Percentiles rank a stretch among this genome's conserved stretches.
These are phyloP conservation scores for Chrysochromulina parva DNA, from an alignment of 78 protist species.

Conservation along the genomic window DNA sequence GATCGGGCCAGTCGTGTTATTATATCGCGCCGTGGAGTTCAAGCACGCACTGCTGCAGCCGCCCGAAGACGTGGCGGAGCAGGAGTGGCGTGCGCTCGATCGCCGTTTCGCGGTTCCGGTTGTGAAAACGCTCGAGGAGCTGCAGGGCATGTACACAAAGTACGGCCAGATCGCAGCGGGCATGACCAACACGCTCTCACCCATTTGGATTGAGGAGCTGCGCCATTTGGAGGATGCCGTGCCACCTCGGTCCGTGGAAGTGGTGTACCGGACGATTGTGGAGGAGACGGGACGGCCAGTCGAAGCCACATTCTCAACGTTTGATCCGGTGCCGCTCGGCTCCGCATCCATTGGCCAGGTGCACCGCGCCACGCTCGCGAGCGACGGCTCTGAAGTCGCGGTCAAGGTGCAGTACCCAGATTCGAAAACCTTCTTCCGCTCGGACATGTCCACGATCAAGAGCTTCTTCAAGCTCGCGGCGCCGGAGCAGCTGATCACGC, in stretches of 20 bases:
- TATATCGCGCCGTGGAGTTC: background rate
- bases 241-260: background rate
- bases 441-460: slow-evolving; percentile 23
- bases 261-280: background rate
- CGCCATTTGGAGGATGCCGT: slow-evolving; percentile 13
- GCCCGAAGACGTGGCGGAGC: background rate
- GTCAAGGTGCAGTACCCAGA: slow-evolving; percentile 26
- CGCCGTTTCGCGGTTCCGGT: background rate
- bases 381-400: slow-evolving; percentile 1
- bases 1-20: background rate
- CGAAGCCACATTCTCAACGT: background rate
- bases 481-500: slow-evolving; percentile 1
- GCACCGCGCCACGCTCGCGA: background rate
- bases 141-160: slow-evolving; percentile 19
- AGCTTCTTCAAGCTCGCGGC: background rate
- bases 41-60: background rate
- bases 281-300: background rate
- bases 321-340: background rate
- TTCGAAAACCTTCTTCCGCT: background rate
- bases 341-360: slow-evolving; percentile 1
- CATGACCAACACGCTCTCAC: slow-evolving; percentile 2
- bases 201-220: slow-evolving; percentile 16
- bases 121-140: background rate
- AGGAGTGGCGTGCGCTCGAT: slow-evolving; percentile 11
- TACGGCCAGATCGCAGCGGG: slow-evolving; percentile 21